phyloP scores from a whole-genome alignment of 305 asterid genomes.

The Stenogyne calaminthoides region DNA sequence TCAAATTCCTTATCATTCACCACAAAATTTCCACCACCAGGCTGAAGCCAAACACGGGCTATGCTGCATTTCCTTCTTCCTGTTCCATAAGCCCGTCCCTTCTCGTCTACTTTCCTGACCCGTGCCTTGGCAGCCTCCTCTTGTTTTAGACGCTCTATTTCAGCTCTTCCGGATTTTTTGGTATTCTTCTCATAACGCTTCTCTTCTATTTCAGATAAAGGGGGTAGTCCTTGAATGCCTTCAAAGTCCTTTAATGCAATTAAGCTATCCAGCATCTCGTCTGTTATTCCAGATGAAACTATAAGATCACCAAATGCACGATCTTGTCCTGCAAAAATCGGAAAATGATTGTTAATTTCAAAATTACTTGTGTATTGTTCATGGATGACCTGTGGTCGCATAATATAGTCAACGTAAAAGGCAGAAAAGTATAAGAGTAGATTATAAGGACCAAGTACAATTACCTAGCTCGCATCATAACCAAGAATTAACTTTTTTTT shows the following conservation, averaged over 20 bases:
- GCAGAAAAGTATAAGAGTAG: neutral
- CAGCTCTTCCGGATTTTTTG: slow-evolving; percentile 58
- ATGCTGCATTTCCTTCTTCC: slow-evolving; percentile 95
- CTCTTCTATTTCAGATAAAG: slow-evolving; percentile 73
- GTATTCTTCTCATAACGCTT: slow-evolving; percentile 62
- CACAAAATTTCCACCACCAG: slow-evolving; percentile 75
- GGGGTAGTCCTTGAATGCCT: slow-evolving; percentile 84
- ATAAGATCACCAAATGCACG: slow-evolving; percentile 94
- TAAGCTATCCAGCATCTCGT: slow-evolving; percentile 84
- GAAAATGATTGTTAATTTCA: neutral
- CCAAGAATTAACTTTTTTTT: neutral
- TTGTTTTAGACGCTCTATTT: slow-evolving; percentile 75
- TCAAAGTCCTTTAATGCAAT: slow-evolving; percentile 78
- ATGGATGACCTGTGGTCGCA: slow-evolving; percentile 11
- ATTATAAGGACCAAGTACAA: slow-evolving; percentile 6
- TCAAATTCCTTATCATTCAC: slow-evolving; percentile 91
- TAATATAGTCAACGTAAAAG: no score
- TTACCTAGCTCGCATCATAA: neutral
- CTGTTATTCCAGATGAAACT: slow-evolving; percentile 88
- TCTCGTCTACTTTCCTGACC: slow-evolving; percentile 70
- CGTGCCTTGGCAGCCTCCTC: slow-evolving; percentile 78
- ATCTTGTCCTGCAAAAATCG: slow-evolving; percentile 62
- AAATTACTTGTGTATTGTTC: neutral
- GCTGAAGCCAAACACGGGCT: slow-evolving; percentile 92
- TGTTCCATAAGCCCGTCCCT: slow-evolving; percentile 93